phyloP scores from a whole-genome alignment of 768 basidiomycete genomes.

The Tephrocybe sp. region DNA sequence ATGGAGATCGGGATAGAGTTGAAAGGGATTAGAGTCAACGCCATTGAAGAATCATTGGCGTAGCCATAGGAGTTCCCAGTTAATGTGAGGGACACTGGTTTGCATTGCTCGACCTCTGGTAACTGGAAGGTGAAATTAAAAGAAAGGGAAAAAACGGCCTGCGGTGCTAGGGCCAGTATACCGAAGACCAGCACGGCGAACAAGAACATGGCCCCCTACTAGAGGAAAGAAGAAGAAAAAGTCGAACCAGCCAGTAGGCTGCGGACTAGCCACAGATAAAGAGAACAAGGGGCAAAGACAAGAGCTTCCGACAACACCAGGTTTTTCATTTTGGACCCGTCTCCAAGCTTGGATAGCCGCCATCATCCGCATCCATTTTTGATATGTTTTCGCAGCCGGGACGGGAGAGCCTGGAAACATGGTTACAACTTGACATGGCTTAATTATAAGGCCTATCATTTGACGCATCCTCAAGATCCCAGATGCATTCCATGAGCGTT shows the following conservation, averaged over 20 bases:
- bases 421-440: no score
- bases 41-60: constrained; percentile 30
- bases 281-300: constrained; percentile 18
- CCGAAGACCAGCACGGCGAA: constrained; percentile 27
- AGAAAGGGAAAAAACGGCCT: constrained; percentile 37
- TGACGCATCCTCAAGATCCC: no score
- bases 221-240: constrained; percentile 19
- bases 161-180: constrained; percentile 34
- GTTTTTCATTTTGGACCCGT: constrained; percentile 1
- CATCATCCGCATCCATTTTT: not conserved
- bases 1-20: constrained; percentile 48
- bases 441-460: no score
- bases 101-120: constrained; percentile 51
- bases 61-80: constrained; percentile 32
- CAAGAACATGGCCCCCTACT: constrained; percentile 18
- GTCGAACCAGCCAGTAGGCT: constrained; percentile 20
- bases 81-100: constrained; percentile 44
- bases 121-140: constrained; percentile 33
- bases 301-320: not conserved
- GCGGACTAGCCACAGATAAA: constrained; percentile 35
- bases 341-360: not conserved
- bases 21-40: constrained; percentile 52
- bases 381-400: not conserved
- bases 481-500: no score
- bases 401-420: not conserved